Percentiles rank a stretch among this genome's conserved stretches.
phyloP scores from a whole-genome alignment of 2,329 filamentous ascomycete genomes.

The Endothia cerciana region DNA sequence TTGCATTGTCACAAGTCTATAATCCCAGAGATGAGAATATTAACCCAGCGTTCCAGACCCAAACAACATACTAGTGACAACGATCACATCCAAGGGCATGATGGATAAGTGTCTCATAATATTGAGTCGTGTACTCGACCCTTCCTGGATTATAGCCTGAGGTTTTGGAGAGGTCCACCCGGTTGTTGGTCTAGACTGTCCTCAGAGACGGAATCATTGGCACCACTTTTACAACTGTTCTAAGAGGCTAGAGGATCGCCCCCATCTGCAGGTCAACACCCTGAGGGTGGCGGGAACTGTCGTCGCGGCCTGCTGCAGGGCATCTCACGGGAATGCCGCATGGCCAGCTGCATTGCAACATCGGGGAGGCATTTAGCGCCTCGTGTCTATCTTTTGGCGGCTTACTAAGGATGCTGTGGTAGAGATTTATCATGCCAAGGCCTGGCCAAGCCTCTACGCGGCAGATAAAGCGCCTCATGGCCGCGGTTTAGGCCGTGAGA shows the following conservation, averaged over 20 bases:
- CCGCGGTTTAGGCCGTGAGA: neutral
- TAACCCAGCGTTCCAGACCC: neutral
- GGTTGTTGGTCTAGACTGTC: neutral
- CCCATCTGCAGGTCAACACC: neutral
- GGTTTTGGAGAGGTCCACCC: neutral
- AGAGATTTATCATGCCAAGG: neutral
- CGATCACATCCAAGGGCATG: neutral
- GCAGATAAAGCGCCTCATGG: conserved; percentile 1
- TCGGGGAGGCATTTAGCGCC: neutral
- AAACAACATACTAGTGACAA: neutral
- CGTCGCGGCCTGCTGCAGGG: neutral
- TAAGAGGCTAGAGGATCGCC: neutral
- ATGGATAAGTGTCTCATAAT: neutral
- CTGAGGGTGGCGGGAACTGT: neutral
- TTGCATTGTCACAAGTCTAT: neutral
- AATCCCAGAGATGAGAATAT: neutral
- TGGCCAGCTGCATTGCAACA: neutral
- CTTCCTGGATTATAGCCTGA: neutral
- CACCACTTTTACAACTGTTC: neutral
- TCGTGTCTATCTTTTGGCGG: neutral
- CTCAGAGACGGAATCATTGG: neutral
- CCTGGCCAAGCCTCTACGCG: neutral
- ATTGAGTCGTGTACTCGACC: neutral
- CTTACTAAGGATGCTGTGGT: no score
- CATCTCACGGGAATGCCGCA: neutral